Evolutionary conservation across 1,284 basidiomycete species (phyloP), one percentile per base, ranked within the genome.

Genomic region (Ustilago tritici): DNA sequence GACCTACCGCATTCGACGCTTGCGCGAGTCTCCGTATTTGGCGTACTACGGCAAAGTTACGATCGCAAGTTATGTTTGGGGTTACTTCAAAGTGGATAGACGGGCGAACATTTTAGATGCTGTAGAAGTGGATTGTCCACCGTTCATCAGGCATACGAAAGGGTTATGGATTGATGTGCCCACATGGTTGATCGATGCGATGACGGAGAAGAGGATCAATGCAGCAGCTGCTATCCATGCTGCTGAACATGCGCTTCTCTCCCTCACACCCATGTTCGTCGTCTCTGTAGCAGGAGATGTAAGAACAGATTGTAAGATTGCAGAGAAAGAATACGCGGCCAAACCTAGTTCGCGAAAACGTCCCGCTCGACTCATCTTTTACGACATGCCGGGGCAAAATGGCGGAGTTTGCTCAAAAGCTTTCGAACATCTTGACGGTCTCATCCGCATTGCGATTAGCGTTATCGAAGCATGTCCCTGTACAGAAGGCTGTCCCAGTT

Each of bases 101-200:
- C 68, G 86, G 34, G 87, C 87, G 73, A 88, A 88, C 15, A 92
- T 95, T 61, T 88, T 95, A 32, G 94, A 95, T 77, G 88, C 89
- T 0, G 93, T 95, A 19, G 91, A 93, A 75, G 87, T 95, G 41
- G 91, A 94, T 53, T 93, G 91, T 17, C 92, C 92, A 0, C 90
- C 93, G 0, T 94, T 92, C 89, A 90, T 93, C 76, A 90, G 91
- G 19, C 89, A 91, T 63, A 91, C 92, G 0, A 91, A 89, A 1
- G 94, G 94, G 2, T 89, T 94, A 75, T 96, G 95, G 95, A 88
- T 96, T 32, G 93, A 96, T 82, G 88, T 95, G 1, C 93, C 94
- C 0, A 12, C 88, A 88, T 54, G 86, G 92, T 59, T 87, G 86
- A 40, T 87, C 90, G 56, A 89, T 17, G 84, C 84, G 46, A 75